Evolutionary conservation across 2,329 filamentous ascomycete genomes (phyloP), one percentile per base, ranked within the genome.

Genomic region (Myriosclerotinia curreyana): DNA sequence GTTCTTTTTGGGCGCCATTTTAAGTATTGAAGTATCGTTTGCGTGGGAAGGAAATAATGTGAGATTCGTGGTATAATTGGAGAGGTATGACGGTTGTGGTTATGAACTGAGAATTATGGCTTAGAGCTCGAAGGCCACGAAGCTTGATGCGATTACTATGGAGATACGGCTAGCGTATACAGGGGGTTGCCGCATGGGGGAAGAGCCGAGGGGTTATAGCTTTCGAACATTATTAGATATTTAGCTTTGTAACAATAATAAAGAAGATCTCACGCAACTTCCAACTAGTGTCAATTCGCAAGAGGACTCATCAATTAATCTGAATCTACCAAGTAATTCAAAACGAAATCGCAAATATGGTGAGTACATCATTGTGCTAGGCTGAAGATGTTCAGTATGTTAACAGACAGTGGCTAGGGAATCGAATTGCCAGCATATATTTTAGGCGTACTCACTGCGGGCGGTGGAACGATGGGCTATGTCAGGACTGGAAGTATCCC

Each of bases 391-490:
- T 38, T 31, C 20, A 40, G 8, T 46, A 6, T 40, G 62, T 62
- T 67, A 34, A 68, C 59, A 61, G n/a, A 68, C 59, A 61, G n/a
- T 34, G 40, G 8, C 25, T 51, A 73, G 73, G 74, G 74, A 67
- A 77, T 82, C 68, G 78, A 82, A 70, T 82, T 79, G 73, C 86
- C 91, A 74, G 92, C 94, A 68, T 91, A 88, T 76, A 76, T 90
- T 73, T 86, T 98, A 73, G 91, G 90, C 66, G 82, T 86, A 68
- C 82, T 98, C 65, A 97, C 93, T 65, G 92, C 93, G 60, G 83
- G 89, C 64, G 95, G 95, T 71, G 95, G 95, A 69, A 88, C 91
- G 66, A 89, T 90, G 74, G 95, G 95, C 74, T 99, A 92, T 78
- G 81, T 88, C 52, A 87, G 88, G 75, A 95, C 93, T 0, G 85